These are phyloP conservation scores for Durusdinium trenchii DNA, from an alignment of 73 alveolate genomes.

Conservation along the genomic window DNA sequence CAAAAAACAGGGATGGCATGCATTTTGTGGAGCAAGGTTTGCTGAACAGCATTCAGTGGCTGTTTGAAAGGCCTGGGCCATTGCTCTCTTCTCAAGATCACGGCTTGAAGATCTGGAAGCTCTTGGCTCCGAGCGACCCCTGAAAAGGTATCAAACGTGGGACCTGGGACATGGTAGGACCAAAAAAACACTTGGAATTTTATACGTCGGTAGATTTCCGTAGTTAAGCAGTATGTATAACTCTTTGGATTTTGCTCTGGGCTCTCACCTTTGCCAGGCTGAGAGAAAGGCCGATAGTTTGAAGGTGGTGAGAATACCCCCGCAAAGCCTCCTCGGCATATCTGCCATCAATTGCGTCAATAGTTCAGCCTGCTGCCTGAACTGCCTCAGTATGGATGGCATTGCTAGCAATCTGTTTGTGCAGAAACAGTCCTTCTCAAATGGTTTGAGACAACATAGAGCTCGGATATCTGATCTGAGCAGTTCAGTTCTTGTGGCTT, in stretches of 20 bases:
- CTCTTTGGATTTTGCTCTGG: too few species aligned
- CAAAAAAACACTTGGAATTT: too few species aligned
- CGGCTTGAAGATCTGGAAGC: conserved; percentile 29
- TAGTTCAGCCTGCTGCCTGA: conserved; percentile 31
- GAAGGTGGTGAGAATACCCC: too few species aligned
- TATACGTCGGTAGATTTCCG: too few species aligned
- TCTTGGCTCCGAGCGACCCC: not conserved
- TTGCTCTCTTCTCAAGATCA: not conserved
- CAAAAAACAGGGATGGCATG: not conserved
- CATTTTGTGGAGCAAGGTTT: too few species aligned
- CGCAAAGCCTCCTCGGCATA: not conserved
- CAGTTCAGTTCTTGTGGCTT: not conserved
- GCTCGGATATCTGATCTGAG: not conserved
- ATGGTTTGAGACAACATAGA: not conserved
- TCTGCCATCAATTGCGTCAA: not conserved
- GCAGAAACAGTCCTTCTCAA: not conserved
- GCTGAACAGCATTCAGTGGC: too few species aligned
- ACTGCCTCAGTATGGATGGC: not conserved
- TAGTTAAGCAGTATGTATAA: too few species aligned
- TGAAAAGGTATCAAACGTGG: not conserved
- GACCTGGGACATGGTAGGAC: not conserved
- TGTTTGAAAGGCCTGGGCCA: too few species aligned
- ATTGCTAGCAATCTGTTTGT: not conserved
- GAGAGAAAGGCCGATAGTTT: too few species aligned
- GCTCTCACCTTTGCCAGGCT: not conserved